Percentiles rank a stretch among this genome's conserved stretches.
Conservation (phyloP, 805 yeast genomes). For the Yamadazyma kitorensis region DNA sequence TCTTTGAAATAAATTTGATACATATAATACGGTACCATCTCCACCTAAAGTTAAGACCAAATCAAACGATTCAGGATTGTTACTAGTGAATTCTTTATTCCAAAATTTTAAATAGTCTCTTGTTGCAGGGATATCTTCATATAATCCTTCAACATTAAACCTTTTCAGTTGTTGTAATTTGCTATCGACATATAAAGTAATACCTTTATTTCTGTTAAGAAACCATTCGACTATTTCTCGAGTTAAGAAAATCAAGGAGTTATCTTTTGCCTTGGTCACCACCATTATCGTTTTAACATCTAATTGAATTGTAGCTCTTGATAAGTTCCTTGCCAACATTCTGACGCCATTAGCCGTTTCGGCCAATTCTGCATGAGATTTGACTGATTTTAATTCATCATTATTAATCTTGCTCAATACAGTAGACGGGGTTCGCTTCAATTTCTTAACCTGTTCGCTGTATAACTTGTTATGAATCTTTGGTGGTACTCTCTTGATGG, state of each 20-base stretch:
- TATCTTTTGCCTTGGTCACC: conserved; percentile 88
- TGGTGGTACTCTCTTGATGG: conserved; percentile 18
- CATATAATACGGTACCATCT: conserved; percentile 46
- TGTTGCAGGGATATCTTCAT: conserved; percentile 46
- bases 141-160: conserved; percentile 58
- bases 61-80: conserved; percentile 41
- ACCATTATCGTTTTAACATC: conserved; percentile 71
- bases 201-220: conserved; percentile 35
- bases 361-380: conserved; percentile 72
- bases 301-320: conserved; percentile 67
- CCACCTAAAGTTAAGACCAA: conserved; percentile 46
- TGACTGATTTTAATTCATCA: conserved; percentile 52
- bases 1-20: conserved; percentile 40
- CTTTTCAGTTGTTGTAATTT: conserved; percentile 58
- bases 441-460: conserved; percentile 19
- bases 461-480: conserved; percentile 30
- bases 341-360: conserved; percentile 82
- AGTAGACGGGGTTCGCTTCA: conserved; percentile 17
- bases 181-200: conserved; percentile 69
- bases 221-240: conserved; percentile 81
- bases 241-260: conserved; percentile 69
- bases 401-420: conserved; percentile 27
- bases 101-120: conserved; percentile 57
- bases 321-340: conserved; percentile 66
- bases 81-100: conserved; percentile 55